Base-by-base conservation (phyloP, 2,329 filamentous ascomycete genomes). In the Venturia aucupariae region DNA sequence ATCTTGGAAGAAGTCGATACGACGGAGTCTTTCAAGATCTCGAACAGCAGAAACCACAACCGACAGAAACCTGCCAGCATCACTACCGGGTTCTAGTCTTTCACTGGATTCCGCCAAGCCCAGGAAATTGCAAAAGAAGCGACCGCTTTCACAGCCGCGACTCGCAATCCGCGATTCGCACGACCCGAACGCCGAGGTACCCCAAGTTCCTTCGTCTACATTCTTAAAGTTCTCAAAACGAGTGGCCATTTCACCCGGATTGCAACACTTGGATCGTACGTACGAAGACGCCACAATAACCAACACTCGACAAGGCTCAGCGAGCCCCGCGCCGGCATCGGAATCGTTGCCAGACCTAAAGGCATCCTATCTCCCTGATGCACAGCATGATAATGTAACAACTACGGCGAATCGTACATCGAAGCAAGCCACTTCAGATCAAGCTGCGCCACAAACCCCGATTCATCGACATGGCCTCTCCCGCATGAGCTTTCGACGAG, bases 221-320 rank as follows among this genome's bases (percentile, higher is more conserved):
- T 70, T 70, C 44, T 68, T 68, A 35, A 72, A 73, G 32, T 77
- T 76, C 63, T 70, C 71, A n/a, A 69, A 72, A 54, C 72, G 74
- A 19, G 66, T 76, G 19, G 73, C 73, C 7, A 65, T 69, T 38
- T 68, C 71, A 7, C 75, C 75, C 17, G 72, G 69, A 7, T 73
- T 76, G 68, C 73, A 74, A 27, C 74, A 71, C 63, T 67, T 76
- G 55, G 74, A 73, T 15, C 71, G 70, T 10, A 76, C 74, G 0
- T 75, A 72, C 65, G 68, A 63, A 24, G n/a, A 57, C 11, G 30
- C 68, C 17, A 73, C 70, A 15, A 72, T 69, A 59, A 69, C 72
- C 6, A 69, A 74, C 61, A 63, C 68, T 57, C 44, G 17, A n/a
- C 62, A 68, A 13, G 64, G 62, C 13, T 59, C 51, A 5, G 22